phyloP scores from a whole-genome alignment of 148 eudicot genomes.

The Camellia japonica region DNA sequence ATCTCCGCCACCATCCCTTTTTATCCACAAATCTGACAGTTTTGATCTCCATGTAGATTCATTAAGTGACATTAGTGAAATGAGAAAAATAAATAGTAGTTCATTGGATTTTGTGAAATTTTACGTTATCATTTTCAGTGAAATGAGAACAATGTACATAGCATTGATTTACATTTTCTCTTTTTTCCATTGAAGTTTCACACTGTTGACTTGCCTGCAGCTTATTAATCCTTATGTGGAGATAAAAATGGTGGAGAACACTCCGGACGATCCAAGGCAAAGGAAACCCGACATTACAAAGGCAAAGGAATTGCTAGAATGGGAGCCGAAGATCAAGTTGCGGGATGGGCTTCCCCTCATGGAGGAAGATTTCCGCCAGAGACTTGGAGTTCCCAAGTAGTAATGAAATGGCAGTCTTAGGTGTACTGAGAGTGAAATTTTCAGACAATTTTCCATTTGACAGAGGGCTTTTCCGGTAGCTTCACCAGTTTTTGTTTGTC shows the following conservation, averaged over 20 bases:
- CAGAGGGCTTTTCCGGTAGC: neutral
- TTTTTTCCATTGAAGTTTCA: neutral
- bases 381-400: conserved; percentile 52
- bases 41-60: neutral
- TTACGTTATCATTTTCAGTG: neutral
- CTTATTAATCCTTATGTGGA: conserved; percentile 69
- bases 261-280: conserved; percentile 93
- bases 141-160: neutral
- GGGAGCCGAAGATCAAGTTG: conserved; percentile 87
- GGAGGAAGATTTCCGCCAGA: conserved; percentile 82
- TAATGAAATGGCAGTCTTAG: neutral
- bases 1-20: neutral
- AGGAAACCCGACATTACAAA: conserved; percentile 86
- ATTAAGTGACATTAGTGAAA: neutral
- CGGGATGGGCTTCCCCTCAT: conserved; percentile 89
- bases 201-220: conserved; percentile 35
- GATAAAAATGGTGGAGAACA: conserved; percentile 71
- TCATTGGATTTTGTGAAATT: neutral
- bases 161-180: neutral
- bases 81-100: neutral
- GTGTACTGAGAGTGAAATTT: neutral
- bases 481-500: conserved; percentile 1
- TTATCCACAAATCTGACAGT: neutral
- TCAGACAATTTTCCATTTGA: neutral
- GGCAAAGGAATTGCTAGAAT: conserved; percentile 78